Evolutionary conservation across 257 asterid genomes (phyloP), one percentile per base, ranked within the genome.

Genomic region (Linaria vulgaris): DNA sequence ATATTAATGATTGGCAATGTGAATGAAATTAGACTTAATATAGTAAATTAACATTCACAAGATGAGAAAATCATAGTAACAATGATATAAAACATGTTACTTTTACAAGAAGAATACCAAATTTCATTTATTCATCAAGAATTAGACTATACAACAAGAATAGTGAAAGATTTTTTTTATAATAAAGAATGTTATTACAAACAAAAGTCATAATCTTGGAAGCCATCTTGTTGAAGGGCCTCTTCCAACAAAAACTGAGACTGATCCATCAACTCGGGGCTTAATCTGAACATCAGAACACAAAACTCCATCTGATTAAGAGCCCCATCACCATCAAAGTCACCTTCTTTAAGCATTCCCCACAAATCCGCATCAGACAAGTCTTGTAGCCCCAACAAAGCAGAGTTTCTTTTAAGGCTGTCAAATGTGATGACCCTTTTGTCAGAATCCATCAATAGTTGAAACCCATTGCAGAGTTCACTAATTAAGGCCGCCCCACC

Each of bases 301-400:
- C 90, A 83, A 68, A 83, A 83, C 19, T 83, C 87, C 90, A 80
- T 83, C 73, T 78, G 90, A 75, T 72, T 78, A 15, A 80, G 78
- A 51, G 85, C 85, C 1, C 76, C 87, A 70, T 83, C 90, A 0
- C 87, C 82, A 52, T 83, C 90, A 67, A 79, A 80, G 54, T 83
- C 90, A 0, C 90, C 87, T 72, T 80, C 87, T 57, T 66, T 65
- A 3, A 83, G 46, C 90, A 83, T 83, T 15, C 75, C 52, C 13
- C 30, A 19, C 34, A 78, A 81, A 69, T 83, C 87, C 5, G 50
- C 75, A 61, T 80, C 90, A 16, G 59, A 63, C 66, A 80, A 60
- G 12, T 73, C 87, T 30, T 80, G 85, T 20, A 80, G 64, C 5
- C 87, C 90, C 69, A 83, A 47, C 7, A 74, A 27, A 56, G 77